Percentiles rank a stretch among this genome's conserved stretches.
Evolutionary conservation across 805 yeast species (phyloP).

Genomic region (Saccharomyces mikatae): DNA sequence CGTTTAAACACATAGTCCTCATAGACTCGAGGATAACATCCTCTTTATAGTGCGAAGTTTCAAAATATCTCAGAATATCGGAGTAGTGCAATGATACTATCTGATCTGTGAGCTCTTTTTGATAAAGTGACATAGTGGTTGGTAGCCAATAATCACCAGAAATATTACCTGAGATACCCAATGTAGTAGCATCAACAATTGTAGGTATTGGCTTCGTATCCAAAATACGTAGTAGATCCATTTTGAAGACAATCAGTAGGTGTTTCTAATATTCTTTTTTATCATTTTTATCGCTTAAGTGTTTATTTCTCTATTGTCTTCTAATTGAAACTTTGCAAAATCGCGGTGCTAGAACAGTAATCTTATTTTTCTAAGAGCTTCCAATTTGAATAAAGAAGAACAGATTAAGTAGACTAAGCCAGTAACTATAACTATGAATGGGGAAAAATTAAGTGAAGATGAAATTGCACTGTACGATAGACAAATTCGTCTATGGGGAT

Average conservation of each 20-base stretch:
- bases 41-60: constrained; percentile 41
- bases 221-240: constrained; percentile 69
- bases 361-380: not conserved
- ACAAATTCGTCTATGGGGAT: constrained; percentile 93
- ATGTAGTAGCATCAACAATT: constrained; percentile 50
- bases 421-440: not conserved
- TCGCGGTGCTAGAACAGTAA: not conserved
- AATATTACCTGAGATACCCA: constrained; percentile 27
- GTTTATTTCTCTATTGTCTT: not conserved
- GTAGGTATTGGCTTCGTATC: constrained; percentile 84
- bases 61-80: constrained; percentile 82
- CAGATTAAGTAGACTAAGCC: not conserved
- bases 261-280: not conserved
- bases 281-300: not conserved
- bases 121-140: constrained; percentile 79
- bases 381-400: not conserved
- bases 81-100: constrained; percentile 86
- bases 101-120: constrained; percentile 82
- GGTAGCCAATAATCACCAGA: constrained; percentile 66
- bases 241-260: constrained; percentile 16
- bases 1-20: constrained; percentile 64
- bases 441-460: constrained; percentile 38
- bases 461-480: constrained; percentile 90
- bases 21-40: constrained; percentile 66
- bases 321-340: not conserved